Percentiles rank a stretch among this genome's conserved stretches.
Evolutionary conservation across 331 rosid species (phyloP).

Genomic region (Quercus phellos): DNA sequence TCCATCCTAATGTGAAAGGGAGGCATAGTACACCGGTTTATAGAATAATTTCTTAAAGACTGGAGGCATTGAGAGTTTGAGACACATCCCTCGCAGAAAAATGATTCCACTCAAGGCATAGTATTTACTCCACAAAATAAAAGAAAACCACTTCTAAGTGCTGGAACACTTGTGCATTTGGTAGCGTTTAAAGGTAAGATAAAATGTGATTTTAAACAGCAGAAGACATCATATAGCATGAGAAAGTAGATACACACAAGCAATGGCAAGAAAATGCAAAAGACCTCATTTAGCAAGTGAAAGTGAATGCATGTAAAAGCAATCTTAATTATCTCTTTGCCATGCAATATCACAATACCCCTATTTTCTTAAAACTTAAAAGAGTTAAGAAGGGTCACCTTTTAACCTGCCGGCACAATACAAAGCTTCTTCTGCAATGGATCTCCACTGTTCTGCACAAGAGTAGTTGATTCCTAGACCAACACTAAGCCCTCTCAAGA

Average conservation of each 20-base stretch:
- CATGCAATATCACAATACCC: conserved; percentile 6
- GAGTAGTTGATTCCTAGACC: conserved; percentile 95
- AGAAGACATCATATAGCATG: too few relatives aligned
- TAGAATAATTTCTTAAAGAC: too few relatives aligned
- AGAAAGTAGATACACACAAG: not conserved
- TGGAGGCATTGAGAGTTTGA: too few relatives aligned
- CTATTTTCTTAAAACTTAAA: not conserved
- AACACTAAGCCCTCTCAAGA: conserved; percentile 90
- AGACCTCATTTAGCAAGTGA: not conserved
- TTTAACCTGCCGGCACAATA: conserved; percentile 58
- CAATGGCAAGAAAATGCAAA: conserved; percentile 6
- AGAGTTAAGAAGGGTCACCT: conserved; percentile 42
- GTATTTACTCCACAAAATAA: not conserved
- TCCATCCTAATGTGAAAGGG: too few relatives aligned
- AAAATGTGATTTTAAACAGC: too few relatives aligned
- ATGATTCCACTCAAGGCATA: not conserved
- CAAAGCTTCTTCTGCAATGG: conserved; percentile 89
- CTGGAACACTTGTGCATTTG: not conserved
- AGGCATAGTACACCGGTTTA: too few relatives aligned
- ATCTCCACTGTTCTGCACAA: conserved; percentile 94
- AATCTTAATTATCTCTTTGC: not conserved
- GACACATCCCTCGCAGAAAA: not conserved
- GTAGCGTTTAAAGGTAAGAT: too few relatives aligned
- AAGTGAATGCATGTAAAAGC: not conserved
- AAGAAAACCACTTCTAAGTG: not conserved